Evolutionary conservation across 208 protist species (phyloP).

Genomic region (Crithidia sp.): DNA sequence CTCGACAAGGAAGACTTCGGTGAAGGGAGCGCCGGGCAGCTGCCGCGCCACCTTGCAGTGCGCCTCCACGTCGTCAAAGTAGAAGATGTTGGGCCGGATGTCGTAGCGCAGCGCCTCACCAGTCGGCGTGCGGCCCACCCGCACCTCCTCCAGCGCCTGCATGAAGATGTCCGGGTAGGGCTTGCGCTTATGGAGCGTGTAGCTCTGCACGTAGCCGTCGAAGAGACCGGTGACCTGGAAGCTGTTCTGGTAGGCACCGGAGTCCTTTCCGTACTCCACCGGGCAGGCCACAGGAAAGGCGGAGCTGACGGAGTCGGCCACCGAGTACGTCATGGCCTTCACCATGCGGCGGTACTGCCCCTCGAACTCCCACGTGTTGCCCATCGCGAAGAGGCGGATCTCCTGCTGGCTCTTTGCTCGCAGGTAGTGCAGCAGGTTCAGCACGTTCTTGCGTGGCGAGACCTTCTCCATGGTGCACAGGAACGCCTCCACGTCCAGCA

Average conservation of each 20-base stretch:
- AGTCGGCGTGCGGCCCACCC: conserved; percentile 48
- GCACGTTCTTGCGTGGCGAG: conserved; percentile 77
- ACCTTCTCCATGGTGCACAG: conserved; percentile 80
- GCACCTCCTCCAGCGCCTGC: conserved; percentile 63
- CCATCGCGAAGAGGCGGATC: conserved; percentile 75
- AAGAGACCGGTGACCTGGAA: conserved; percentile 79
- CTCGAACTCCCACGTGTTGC: conserved; percentile 80
- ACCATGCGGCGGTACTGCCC: conserved; percentile 79
- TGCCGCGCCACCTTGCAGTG: conserved; percentile 70
- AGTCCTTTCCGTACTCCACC: conserved; percentile 53
- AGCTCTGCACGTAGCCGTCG: conserved; percentile 77
- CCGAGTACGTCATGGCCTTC: conserved; percentile 38
- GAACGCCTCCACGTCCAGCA: conserved; percentile 73
- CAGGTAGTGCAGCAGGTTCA: conserved; percentile 82
- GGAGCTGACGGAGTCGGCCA: conserved; percentile 47
- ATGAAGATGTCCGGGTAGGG: conserved; percentile 83
- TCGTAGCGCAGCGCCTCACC: conserved; percentile 66
- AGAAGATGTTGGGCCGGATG: conserved; percentile 76
- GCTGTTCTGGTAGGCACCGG: conserved; percentile 29
- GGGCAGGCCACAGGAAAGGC: conserved; percentile 62
- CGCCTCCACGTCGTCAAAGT: conserved; percentile 72
- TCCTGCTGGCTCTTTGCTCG: conserved; percentile 78
- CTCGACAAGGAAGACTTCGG: conserved; percentile 69
- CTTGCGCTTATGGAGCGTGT: conserved; percentile 77
- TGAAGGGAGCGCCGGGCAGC: conserved; percentile 64